Percentiles rank a stretch among this genome's conserved stretches.
Conservation (phyloP, 2,329 filamentous ascomycete species). For the Chalaropsis thielavioides region DNA sequence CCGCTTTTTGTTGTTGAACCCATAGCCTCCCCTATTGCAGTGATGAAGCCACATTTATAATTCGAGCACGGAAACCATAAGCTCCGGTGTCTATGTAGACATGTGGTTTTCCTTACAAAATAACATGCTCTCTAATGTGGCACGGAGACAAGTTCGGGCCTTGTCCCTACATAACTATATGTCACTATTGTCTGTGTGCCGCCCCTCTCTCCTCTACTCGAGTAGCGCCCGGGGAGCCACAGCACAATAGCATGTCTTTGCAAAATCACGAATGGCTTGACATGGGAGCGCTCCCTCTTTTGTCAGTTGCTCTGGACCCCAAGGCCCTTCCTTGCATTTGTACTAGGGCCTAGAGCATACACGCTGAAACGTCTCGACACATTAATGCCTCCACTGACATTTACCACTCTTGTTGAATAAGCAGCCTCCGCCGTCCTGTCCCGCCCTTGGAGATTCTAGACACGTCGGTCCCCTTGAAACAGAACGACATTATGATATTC, state of each 20-base stretch:
- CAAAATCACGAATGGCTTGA: background rate
- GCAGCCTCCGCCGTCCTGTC: background rate
- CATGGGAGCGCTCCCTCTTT: background rate
- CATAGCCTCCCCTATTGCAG: too few relatives aligned
- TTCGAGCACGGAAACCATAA: background rate
- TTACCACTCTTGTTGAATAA: background rate
- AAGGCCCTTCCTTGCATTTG: background rate
- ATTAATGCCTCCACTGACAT: constrained; percentile 2
- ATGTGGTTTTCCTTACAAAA: background rate
- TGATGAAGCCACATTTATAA: background rate
- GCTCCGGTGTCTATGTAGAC: background rate
- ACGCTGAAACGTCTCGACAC: background rate
- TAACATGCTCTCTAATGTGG: background rate
- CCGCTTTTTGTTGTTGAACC: too few relatives aligned
- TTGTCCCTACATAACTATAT: background rate
- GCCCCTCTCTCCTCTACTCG: background rate
- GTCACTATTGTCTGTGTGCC: background rate
- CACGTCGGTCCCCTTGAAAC: background rate
- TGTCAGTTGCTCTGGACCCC: background rate
- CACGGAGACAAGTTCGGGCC: background rate
- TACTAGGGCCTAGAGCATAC: background rate
- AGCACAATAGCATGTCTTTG: background rate
- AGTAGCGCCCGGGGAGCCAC: background rate
- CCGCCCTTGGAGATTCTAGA: background rate
- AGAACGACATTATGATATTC: background rate